Evolutionary conservation across 192 early-diverging fungal genomes (phyloP).

Genomic region (Pilaira anomala): DNA sequence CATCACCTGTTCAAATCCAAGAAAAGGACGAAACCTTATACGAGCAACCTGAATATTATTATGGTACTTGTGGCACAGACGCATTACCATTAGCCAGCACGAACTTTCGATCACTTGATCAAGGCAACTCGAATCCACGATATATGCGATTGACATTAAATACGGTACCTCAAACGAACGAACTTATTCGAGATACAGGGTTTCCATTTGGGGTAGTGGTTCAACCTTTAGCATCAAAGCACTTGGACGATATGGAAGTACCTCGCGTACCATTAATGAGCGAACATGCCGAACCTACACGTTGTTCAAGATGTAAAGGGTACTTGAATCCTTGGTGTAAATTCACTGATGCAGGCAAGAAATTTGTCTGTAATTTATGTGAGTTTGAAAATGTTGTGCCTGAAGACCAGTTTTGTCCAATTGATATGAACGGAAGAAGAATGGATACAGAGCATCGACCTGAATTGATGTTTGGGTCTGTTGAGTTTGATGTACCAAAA

Average conservation of each 20-base stretch:
- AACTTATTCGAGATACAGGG: slow-evolving; percentile 71
- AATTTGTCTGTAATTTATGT: slow-evolving; percentile 95
- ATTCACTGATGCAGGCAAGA: slow-evolving; percentile 88
- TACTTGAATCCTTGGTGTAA: slow-evolving; percentile 91
- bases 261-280: slow-evolving; percentile 69
- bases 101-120: slow-evolving; percentile 79
- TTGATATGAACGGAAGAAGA: slow-evolving; percentile 89
- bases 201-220: slow-evolving; percentile 86
- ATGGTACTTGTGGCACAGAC: slow-evolving; percentile 66
- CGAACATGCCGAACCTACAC: slow-evolving; percentile 78
- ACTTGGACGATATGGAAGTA: slow-evolving; percentile 73
- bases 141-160: slow-evolving; percentile 89
- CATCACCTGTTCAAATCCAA: slow-evolving; percentile 83
- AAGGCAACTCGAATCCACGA: slow-evolving; percentile 90
- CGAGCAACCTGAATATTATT: slow-evolving; percentile 31
- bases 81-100: slow-evolving; percentile 79
- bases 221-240: slow-evolving; percentile 87
- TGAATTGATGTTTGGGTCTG: slow-evolving; percentile 83
- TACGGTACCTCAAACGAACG: slow-evolving; percentile 80
- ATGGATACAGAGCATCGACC: slow-evolving; percentile 82
- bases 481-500: slow-evolving; percentile 84
- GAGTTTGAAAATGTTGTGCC: slow-evolving; percentile 82
- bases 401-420: slow-evolving; percentile 87
- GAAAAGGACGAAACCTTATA: slow-evolving; percentile 48
- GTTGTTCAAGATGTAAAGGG: slow-evolving; percentile 88